Evolutionary conservation across 2,329 filamentous ascomycete species (phyloP).

Genomic region (Xylariales sp.): DNA sequence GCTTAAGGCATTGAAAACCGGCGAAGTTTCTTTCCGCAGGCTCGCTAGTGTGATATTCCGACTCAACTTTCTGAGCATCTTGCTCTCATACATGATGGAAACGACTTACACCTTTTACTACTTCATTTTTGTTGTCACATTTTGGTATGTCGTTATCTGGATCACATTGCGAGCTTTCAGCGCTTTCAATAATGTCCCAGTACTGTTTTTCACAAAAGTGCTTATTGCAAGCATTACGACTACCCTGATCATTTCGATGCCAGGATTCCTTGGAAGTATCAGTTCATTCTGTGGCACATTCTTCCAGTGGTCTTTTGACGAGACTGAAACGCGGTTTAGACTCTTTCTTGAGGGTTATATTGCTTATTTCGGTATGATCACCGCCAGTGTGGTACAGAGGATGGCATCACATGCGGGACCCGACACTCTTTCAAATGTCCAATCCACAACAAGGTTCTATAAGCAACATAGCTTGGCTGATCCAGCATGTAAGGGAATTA

Average conservation of each 20-base stretch:
- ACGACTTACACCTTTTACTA: constrained; percentile 55
- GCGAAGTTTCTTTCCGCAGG: constrained; percentile 52
- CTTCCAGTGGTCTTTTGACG: constrained; percentile 44
- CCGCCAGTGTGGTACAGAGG: constrained; percentile 36
- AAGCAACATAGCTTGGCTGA: constrained; percentile 3
- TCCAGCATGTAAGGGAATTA: neutral
- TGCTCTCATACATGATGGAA: constrained; percentile 51
- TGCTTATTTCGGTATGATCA: constrained; percentile 51
- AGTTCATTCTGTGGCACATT: constrained; percentile 31
- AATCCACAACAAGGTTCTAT: constrained; percentile 8
- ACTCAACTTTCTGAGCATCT: constrained; percentile 50
- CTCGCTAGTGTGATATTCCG: constrained; percentile 50
- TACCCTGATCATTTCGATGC: constrained; percentile 26
- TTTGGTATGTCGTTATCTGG: constrained; percentile 60
- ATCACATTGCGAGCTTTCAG: constrained; percentile 40
- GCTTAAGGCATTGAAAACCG: constrained; percentile 50
- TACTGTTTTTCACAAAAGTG: constrained; percentile 43
- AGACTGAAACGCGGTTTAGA: constrained; percentile 44
- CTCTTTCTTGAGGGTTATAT: constrained; percentile 49
- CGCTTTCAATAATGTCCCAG: constrained; percentile 35
- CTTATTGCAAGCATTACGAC: constrained; percentile 33
- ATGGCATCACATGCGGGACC: too few species aligned
- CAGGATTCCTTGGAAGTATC: constrained; percentile 36
- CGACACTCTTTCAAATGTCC: too few species aligned
- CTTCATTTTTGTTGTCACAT: constrained; percentile 53